phyloP scores from a whole-genome alignment of 441 rosid species.

The Populus trichocarpa region DNA sequence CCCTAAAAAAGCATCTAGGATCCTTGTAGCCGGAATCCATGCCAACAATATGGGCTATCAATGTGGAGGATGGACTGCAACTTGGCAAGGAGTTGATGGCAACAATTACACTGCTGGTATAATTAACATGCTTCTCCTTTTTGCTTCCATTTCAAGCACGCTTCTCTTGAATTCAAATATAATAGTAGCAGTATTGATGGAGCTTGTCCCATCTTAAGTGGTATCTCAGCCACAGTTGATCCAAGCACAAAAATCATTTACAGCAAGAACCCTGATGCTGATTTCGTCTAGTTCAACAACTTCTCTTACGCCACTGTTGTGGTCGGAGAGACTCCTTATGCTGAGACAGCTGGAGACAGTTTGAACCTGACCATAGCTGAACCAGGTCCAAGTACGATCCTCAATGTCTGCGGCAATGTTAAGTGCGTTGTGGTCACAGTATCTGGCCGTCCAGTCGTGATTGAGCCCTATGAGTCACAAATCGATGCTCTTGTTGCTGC shows the following conservation, averaged over 20 bases:
- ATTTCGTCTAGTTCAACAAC: constrained; percentile 33
- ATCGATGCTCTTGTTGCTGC: constrained; percentile 56
- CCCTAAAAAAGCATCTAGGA: constrained; percentile 40
- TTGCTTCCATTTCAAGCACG: not conserved
- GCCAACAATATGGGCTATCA: constrained; percentile 61
- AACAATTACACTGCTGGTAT: constrained; percentile 50
- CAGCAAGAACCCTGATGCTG: constrained; percentile 33
- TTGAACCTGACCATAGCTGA: constrained; percentile 42
- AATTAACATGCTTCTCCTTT: not conserved
- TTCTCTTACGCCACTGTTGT: constrained; percentile 55
- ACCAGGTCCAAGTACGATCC: constrained; percentile 38
- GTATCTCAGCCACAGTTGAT: constrained; percentile 39
- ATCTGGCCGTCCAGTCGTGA: constrained; percentile 53
- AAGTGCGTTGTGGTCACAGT: constrained; percentile 46
- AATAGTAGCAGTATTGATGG: not conserved
- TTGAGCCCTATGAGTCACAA: constrained; percentile 33
- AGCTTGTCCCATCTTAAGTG: constrained; percentile 28
- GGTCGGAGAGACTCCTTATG: constrained; percentile 61
- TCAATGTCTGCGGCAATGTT: constrained; percentile 38
- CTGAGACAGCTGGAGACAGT: constrained; percentile 49
- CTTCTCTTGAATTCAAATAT: not conserved
- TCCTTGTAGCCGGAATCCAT: constrained; percentile 55
- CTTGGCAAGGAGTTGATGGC: constrained; percentile 54
- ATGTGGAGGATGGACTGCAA: constrained; percentile 70
- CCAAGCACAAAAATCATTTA: constrained; percentile 36